These are phyloP conservation scores for Phragmites australis DNA, from an alignment of 176 grass and related monocot species.

Conservation along the genomic window DNA sequence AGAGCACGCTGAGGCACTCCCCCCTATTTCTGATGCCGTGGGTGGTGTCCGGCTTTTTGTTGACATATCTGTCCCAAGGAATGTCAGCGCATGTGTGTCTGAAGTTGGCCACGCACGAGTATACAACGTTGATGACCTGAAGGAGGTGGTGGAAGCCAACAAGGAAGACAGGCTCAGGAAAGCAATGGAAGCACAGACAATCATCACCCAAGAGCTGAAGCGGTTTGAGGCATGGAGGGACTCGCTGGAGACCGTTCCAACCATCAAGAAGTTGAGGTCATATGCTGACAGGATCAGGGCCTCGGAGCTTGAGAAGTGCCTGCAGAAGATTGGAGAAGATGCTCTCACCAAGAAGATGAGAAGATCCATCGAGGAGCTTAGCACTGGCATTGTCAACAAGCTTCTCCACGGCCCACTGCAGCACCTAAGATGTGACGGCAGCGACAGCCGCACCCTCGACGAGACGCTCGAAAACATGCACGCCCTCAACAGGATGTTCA, in stretches of 20 bases:
- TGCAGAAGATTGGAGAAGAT: constrained; percentile 76
- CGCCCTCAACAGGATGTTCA: constrained; percentile 86
- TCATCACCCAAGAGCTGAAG: constrained; percentile 73
- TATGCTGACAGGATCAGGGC: constrained; percentile 79
- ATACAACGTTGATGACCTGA: constrained; percentile 87
- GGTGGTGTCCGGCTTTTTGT: constrained; percentile 65
- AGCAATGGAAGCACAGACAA: constrained; percentile 75
- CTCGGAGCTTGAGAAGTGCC: constrained; percentile 81
- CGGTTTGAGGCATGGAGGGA: constrained; percentile 83
- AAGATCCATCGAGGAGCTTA: constrained; percentile 76
- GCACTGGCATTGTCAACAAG: constrained; percentile 82
- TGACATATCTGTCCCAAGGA: constrained; percentile 88
- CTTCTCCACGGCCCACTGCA: constrained; percentile 85
- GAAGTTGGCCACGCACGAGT: constrained; percentile 43
- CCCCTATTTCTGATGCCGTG: constrained; percentile 51
- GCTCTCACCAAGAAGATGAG: constrained; percentile 72
- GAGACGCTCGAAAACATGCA: constrained; percentile 90
- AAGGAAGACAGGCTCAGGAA: constrained; percentile 87
- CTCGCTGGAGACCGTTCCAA: constrained; percentile 74
- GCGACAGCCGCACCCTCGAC: constrained; percentile 72
- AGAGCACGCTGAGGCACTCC: constrained; percentile 54
- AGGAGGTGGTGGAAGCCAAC: constrained; percentile 90
- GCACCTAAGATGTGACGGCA: constrained; percentile 82
- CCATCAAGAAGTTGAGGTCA: constrained; percentile 90
- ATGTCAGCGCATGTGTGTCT: constrained; percentile 69